Base-by-base conservation (phyloP, 2,329 filamentous ascomycete genomes). In the Stromatinia cepivora region DNA sequence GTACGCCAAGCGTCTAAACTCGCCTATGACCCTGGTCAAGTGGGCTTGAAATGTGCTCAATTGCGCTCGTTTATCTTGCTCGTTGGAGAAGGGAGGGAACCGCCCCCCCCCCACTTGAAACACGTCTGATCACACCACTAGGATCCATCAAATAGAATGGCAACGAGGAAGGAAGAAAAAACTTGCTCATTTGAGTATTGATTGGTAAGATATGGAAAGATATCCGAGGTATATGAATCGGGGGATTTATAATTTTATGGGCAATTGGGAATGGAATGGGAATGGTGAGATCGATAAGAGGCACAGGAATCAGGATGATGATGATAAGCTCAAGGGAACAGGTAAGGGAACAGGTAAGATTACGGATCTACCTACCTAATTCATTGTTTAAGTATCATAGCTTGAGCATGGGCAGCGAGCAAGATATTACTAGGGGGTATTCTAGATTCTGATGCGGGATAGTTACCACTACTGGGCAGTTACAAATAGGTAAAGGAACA, bases 21-120 rank as follows among this genome's bases (percentile, higher is more conserved):
- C 46, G 56, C 34, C 58, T 42, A 62, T 22, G 20, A 53, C 25
- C 66, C 65, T 7, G 53, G 56, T 39, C 22, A 4, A 45, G 59
- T 70, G 69, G 69, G 69, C 69, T 67, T 67, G 69, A 70, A 67
- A 70, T 67, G 25, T 70, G 69, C 69, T 70, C 69, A 70, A 70
- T 67, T 54, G 46, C 64, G 46, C 69, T 70, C 69, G 57, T 54
- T 59, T 17, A 54, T 56, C 22, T 36, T 36, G 59, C 45, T 59
- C 57, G 11, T 53, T 20, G 22, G 36, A 42, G 50, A 66, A 54
- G 50, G 36, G n/a, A 48, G 6, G 54, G 20, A 17, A 42, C 2
- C 46, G 15, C 22, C 46, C 46, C 22, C 22, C 46, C 17, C 22
- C 46, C 46, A 48, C 22, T n/a, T 48, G 46, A 48, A n/a, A 22